Evolutionary conservation across 106 monocot genomes (phyloP), one percentile per base, ranked within the genome.

Genomic region (Amphibolis antarctica): DNA sequence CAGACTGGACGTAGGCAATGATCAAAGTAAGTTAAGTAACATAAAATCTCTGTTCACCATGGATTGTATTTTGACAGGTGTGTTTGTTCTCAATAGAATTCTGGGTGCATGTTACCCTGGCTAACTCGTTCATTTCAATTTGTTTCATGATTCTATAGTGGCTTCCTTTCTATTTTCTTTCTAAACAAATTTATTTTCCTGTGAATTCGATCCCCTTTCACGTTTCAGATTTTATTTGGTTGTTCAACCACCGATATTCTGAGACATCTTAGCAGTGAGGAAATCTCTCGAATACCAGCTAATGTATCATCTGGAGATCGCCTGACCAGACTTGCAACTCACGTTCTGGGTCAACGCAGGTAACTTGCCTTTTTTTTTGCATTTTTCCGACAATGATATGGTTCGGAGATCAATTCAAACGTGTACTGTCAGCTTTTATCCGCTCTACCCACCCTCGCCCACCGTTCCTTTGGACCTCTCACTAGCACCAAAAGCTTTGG

Each of bases 221-320:
- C 13, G 17, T 10, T 42, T 54, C 80, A 98, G 98, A 68, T 98
- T 43, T 60, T 52, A 46, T 59, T 98, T 79, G 85, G 85, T 60
- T 87, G 98, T 65, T 81, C 80, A 46, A 86, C 76, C 28, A 72
- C 84, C 49, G 98, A 98, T 74, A 75, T 98, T 42, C 46, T 98
- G 62, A 98, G 91, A 65, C 91, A 98, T 29, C 84, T 98, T n/a
- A 98, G 91, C 49, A 73, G 87, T 49, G 91, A 91, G 70, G 98
- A 98, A 70, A 91, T 91, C 54, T 87, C 98, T 48, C 68, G 77
- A 18, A 75, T 55, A 46, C 65, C 91, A 64, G 53, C 80, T 57
- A 81, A 75, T 72, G 49, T 53, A 9, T 57, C 68, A 23, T 60
- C 79, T 51, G 47, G 43, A 26, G 98, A 98, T 66, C 84, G 91